Evolutionary conservation across 768 basidiomycete genomes (phyloP).

Genomic region (Hericium rajendrae): DNA sequence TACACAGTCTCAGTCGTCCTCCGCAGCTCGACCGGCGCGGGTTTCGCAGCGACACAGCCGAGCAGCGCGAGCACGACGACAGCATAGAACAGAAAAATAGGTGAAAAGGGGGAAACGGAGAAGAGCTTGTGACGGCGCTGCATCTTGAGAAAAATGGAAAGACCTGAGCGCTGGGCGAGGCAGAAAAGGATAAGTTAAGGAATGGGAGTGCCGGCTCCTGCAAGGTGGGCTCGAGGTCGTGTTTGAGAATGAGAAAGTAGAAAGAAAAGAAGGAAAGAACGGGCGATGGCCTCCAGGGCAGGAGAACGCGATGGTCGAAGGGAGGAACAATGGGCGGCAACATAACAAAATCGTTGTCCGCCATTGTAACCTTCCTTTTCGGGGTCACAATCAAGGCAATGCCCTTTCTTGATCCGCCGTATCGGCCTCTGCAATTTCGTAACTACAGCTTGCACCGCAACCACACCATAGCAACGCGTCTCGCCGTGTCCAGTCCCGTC

Average conservation of each 20-base stretch:
- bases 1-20: not conserved
- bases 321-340: not conserved
- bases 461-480: too few relatives aligned
- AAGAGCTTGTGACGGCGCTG: constrained; percentile 13
- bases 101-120: too few relatives aligned
- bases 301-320: not conserved
- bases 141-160: constrained; percentile 17
- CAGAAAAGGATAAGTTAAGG: constrained; percentile 12
- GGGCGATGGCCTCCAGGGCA: not conserved
- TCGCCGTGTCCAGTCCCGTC: not conserved
- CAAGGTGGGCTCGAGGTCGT: constrained; percentile 14
- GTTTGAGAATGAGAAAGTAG: constrained; percentile 14
- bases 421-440: too few relatives aligned
- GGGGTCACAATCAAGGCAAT: too few relatives aligned
- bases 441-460: too few relatives aligned
- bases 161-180: not conserved
- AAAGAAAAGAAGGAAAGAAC: constrained; percentile 1
- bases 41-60: constrained; percentile 1
- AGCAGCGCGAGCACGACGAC: constrained; percentile 1
- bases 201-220: constrained; percentile 32
- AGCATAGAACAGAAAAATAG: not conserved
- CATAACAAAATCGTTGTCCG: not conserved
- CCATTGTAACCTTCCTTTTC: not conserved
- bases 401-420: too few relatives aligned
- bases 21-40: not conserved